These are phyloP conservation scores for Brassica incana DNA, from an alignment of 345 rosid genomes.

Conservation along the genomic window DNA sequence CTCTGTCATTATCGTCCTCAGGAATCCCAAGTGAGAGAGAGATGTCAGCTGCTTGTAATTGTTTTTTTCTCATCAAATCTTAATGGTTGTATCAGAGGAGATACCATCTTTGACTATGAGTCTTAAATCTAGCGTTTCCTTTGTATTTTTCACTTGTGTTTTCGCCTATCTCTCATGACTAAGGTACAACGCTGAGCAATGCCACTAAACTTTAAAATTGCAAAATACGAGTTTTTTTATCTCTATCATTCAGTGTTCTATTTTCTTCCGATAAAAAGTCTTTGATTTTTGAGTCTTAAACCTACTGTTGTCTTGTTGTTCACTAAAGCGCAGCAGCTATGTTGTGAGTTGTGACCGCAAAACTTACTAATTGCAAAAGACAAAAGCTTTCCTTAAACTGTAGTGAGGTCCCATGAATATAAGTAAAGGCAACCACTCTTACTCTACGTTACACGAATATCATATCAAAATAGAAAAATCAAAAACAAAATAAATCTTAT, in stretches of 20 bases:
- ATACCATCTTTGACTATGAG: conserved; percentile 1
- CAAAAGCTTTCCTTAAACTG: background rate
- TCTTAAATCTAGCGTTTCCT: background rate
- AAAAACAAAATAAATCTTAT: conserved; percentile 3
- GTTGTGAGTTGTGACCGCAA: no score
- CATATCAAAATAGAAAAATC: conserved; percentile 17
- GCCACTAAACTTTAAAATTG: conserved; percentile 13
- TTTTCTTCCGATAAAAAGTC: no score
- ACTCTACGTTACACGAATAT: conserved; percentile 31
- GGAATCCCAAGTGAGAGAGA: conserved; percentile 74
- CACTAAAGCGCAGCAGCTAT: background rate
- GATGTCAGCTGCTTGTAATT: background rate
- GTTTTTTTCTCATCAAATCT: background rate
- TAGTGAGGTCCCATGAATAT: conserved; percentile 6
- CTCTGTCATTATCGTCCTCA: conserved; percentile 92
- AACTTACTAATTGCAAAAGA: conserved; percentile 24
- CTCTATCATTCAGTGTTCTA: no score
- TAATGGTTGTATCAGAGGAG: background rate
- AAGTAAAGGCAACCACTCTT: conserved; percentile 25
- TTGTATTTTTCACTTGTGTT: background rate
- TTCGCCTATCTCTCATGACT: background rate
- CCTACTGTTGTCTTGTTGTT: background rate
- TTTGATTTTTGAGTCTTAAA: background rate
- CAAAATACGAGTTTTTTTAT: background rate
- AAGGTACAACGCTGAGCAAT: background rate